Base-by-base conservation (phyloP, 1,284 basidiomycete genomes). In the Cystobasidium sp. region DNA sequence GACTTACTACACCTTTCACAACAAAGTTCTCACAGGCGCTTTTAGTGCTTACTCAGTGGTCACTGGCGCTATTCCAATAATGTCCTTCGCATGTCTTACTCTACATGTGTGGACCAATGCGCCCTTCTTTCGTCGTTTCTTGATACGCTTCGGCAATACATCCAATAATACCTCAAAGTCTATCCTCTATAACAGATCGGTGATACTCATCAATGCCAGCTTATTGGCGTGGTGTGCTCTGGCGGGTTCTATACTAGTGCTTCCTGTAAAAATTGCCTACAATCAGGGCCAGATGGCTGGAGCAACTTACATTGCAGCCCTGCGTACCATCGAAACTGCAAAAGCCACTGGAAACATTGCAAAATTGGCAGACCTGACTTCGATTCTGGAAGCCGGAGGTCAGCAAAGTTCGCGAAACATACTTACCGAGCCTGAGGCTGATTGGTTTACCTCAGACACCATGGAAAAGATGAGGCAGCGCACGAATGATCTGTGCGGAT, bases 31-130 rank as follows among this genome's bases (percentile, higher is more conserved):
- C 44, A 22, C 43, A 0, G 61, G 61, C 3, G 14, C 61, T 8
- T 63, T 24, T 24, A n/a, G 9, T 1, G 43, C 61, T 1, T 49
- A 47, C 14, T 46, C 61, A 10, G 16, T 47, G 1, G n/a, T 49
- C 18, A 41, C 31, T 1, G 61, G 61, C 3, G 44, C 24, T 24
- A 49, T 63, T 9, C 61, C 61, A 1, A 49, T 63, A 22, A 22
- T 63, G 24, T 63, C 61, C 0, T 63, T 63, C 10, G 43, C 61
- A 1, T 14, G 61, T n/a, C 61, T 63, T 41, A 63, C 44, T 14
- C 12, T 63, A 20, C 61, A 63, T 14, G 61, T 63, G 1, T 63
- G 44, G 44, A 63, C 61, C 12, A 63, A 47, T 6, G 61, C 61
- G 47, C 61, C 61, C 5, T n/a, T 16, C 0, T 24, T 63, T 14